A percentile compares a stretch with the other conserved stretches of the same genome.
Conservation (phyloP, 2,329 filamentous ascomycete genomes). For the Penicillium sp. region DNA sequence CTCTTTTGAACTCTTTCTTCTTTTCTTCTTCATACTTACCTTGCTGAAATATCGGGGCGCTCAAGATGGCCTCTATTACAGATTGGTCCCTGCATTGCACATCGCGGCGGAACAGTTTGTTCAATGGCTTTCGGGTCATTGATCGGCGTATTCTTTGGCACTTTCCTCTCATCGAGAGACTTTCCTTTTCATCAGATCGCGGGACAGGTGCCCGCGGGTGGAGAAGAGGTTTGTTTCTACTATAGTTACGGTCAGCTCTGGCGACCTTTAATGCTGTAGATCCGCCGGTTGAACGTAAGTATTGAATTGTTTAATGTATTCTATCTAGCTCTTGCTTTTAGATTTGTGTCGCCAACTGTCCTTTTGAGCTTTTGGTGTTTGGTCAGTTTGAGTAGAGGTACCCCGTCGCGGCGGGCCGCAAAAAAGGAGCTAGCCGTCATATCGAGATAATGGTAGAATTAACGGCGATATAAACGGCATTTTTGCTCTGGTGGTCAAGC, state of each 20-base stretch:
- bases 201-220: constrained; percentile 37
- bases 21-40: constrained; percentile 58
- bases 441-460: too few species aligned
- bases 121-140: constrained; percentile 42
- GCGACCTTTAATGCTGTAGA: background rate
- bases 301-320: too few species aligned
- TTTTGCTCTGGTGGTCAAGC: too few species aligned
- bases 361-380: too few species aligned
- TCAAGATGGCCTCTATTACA: constrained; percentile 53
- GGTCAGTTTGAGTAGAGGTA: too few species aligned
- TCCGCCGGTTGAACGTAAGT: background rate
- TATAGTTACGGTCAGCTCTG: background rate
- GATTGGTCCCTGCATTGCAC: constrained; percentile 63
- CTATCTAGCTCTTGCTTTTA: too few species aligned
- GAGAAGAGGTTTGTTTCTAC: constrained; percentile 34
- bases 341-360: too few species aligned
- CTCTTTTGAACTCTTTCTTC: constrained; percentile 35
- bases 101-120: constrained; percentile 55
- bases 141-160: constrained; percentile 48
- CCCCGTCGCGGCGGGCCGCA: too few species aligned
- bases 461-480: too few species aligned
- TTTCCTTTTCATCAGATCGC: constrained; percentile 41
- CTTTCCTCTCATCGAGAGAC: constrained; percentile 32
- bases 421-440: too few species aligned
- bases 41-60: constrained; percentile 53